phyloP scores from a whole-genome alignment of 768 basidiomycete species.

The Leucosporidium creatinivorum region DNA sequence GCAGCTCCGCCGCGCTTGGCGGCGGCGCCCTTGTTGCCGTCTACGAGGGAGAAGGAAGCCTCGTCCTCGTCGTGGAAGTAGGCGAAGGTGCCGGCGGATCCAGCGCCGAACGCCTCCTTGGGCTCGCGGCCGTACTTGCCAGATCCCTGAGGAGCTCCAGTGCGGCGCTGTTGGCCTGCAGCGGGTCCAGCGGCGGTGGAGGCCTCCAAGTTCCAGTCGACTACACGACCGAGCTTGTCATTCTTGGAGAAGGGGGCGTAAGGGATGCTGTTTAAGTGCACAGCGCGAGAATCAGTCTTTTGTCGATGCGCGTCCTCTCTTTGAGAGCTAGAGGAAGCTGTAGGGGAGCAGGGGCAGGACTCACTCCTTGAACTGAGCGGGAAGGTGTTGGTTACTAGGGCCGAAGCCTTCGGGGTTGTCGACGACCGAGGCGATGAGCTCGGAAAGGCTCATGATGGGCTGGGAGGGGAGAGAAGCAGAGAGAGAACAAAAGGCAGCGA shows the following conservation, averaged over 20 bases:
- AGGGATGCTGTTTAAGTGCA: conserved; percentile 53
- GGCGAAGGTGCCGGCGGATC: conserved; percentile 81
- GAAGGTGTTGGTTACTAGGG: conserved; percentile 70
- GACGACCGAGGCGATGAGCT: conserved; percentile 24
- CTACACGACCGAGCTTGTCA: conserved; percentile 94
- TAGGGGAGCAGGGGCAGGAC: conserved; percentile 20
- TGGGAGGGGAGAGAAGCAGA: no score
- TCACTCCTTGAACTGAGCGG: conserved; percentile 81
- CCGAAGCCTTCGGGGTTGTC: conserved; percentile 45
- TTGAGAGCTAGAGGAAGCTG: neutral
- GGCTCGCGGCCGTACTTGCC: conserved; percentile 59
- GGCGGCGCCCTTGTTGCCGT: conserved; percentile 51
- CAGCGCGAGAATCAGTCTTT: neutral
- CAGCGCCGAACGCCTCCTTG: conserved; percentile 79
- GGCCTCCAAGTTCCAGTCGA: conserved; percentile 81
- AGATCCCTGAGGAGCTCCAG: conserved; percentile 35
- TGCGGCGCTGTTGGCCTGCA: conserved; percentile 46
- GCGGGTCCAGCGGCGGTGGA: conserved; percentile 56
- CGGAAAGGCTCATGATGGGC: conserved; percentile 17
- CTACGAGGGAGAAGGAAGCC: conserved; percentile 90
- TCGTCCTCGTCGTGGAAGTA: conserved; percentile 99
- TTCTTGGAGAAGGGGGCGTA: conserved; percentile 98
- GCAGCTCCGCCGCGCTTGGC: conserved; percentile 27
- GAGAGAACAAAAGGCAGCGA: neutral
- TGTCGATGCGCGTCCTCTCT: neutral